Evolutionary conservation across 768 basidiomycete genomes (phyloP), one percentile per base, ranked within the genome.

Genomic region (Suillus variegatus): DNA sequence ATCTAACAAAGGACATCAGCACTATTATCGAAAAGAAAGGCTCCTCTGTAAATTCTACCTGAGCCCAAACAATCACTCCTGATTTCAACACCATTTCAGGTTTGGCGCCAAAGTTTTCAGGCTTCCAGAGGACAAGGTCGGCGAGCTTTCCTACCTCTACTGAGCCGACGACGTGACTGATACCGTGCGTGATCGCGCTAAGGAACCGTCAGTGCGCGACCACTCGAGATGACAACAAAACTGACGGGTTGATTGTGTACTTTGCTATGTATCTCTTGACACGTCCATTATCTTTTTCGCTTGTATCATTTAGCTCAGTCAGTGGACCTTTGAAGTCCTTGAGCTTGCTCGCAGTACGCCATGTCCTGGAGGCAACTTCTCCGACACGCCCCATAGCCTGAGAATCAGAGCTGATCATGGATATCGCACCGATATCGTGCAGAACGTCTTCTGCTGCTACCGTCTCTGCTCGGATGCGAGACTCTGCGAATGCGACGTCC

Each of bases 311-410:
- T 38, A 94, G 81, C 2, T 82, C 77, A 1, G 72, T 73, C 55
- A 98, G 81, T 6, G 94, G 89, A 0, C 97, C 97, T 35, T 85
- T 80, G 66, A 91, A 80, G 55, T 89, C 87, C 63, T 85, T 85
- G 91, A 99, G 90, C 82, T 99, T 99, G 76, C 92, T 93, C 40
- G 97, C 97, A 0, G 97, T 99, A 54, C 96, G 83, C 97, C 97
- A 99, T 0, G 97, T 97, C 61, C 97, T 81, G 54, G 90, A 86
- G 2, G 94, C 80, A 20, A 99, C 97, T 75, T 99, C 97, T 12
- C 94, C 97, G 7, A 99, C 95, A 20, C 97, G 88, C 12, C 97
- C 96, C 97, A 99, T 99, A 0, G 97, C 97, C 76, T 98, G 97
- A 3, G 95, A 91, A 75, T 99, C 97, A 3, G 93, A 95, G 69